A percentile compares a stretch with the other conserved stretches of the same genome.
These are phyloP conservation scores for Cyberlindnera bimundalis DNA, from an alignment of 805 yeast species.

Conservation along the genomic window DNA sequence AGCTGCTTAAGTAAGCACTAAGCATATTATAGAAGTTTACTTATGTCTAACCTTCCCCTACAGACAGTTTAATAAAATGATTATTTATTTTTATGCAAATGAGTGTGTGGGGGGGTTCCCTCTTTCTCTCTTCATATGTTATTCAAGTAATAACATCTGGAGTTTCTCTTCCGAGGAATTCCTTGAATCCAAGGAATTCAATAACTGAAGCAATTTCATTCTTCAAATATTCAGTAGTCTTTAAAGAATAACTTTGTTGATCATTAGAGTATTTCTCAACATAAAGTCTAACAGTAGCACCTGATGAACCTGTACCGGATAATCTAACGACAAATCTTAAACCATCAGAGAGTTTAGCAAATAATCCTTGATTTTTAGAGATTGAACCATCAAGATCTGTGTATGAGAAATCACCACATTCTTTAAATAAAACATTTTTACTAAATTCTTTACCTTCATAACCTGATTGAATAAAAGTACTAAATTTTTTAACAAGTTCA, in stretches of 20 bases:
- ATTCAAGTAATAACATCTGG: conserved; percentile 83
- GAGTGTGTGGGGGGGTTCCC: too few species aligned
- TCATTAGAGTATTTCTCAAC: conserved; percentile 79
- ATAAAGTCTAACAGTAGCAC: conserved; percentile 93
- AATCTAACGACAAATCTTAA: conserved; percentile 84
- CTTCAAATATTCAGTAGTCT: conserved; percentile 67
- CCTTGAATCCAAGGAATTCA: conserved; percentile 64
- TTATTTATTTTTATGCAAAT: too few species aligned
- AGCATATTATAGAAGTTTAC: too few species aligned
- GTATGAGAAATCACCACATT: conserved; percentile 86
- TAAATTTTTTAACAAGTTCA: conserved; percentile 56
- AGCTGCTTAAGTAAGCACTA: too few species aligned
- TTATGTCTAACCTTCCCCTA: too few species aligned
- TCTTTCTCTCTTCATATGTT: too few species aligned
- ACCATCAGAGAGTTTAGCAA: conserved; percentile 75
- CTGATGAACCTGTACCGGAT: conserved; percentile 97
- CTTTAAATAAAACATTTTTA: conserved; percentile 50
- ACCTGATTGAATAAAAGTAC: conserved; percentile 34
- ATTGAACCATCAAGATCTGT: conserved; percentile 94
- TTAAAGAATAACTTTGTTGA: conserved; percentile 39
- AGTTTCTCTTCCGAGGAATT: conserved; percentile 71
- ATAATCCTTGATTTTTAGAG: conserved; percentile 84
- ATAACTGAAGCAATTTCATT: conserved; percentile 62
- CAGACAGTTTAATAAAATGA: too few species aligned
- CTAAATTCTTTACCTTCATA: conserved; percentile 50